Conservation (phyloP, 169 alveolate genomes). For the Plasmodium gallinaceum region DNA sequence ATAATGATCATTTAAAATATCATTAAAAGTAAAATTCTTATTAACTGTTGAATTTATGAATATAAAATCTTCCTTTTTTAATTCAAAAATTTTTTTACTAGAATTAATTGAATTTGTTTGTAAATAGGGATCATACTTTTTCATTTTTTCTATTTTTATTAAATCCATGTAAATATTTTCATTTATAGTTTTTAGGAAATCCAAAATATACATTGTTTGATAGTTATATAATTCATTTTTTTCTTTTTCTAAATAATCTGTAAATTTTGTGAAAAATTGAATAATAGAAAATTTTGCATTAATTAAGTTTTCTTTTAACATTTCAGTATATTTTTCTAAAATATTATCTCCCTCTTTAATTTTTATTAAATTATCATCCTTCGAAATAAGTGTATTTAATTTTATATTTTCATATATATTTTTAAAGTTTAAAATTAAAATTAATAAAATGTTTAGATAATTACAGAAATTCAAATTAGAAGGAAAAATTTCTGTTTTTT, state of each 20-base stretch:
- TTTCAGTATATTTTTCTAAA: constrained; percentile 28
- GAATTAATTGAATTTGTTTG: neutral
- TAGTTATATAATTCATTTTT: neutral
- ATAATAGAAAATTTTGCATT: constrained; percentile 10
- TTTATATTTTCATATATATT: neutral
- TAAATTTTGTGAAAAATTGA: constrained; percentile 19
- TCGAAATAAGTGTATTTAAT: constrained; percentile 27
- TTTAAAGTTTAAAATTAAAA: neutral
- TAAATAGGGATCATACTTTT: neutral
- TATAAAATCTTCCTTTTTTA: constrained; percentile 42
- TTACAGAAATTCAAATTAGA: constrained; percentile 3
- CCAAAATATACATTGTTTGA: constrained; percentile 27
- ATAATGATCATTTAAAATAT: constrained; percentile 7
- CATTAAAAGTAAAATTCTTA: neutral
- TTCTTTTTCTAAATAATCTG: neutral
- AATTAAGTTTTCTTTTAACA: constrained; percentile 16
- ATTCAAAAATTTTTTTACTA: constrained; percentile 3
- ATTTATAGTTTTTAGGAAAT: constrained; percentile 27
- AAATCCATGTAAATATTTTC: constrained; percentile 21
- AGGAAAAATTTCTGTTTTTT: constrained; percentile 38
- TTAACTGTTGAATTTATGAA: neutral
- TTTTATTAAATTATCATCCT: constrained; percentile 5
- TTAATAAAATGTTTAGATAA: constrained; percentile 3
- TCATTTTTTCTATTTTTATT: constrained; percentile 22
- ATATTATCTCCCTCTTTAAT: constrained; percentile 1